These are phyloP conservation scores for Brassica juncea DNA, from an alignment of 345 rosid genomes.

Conservation along the genomic window DNA sequence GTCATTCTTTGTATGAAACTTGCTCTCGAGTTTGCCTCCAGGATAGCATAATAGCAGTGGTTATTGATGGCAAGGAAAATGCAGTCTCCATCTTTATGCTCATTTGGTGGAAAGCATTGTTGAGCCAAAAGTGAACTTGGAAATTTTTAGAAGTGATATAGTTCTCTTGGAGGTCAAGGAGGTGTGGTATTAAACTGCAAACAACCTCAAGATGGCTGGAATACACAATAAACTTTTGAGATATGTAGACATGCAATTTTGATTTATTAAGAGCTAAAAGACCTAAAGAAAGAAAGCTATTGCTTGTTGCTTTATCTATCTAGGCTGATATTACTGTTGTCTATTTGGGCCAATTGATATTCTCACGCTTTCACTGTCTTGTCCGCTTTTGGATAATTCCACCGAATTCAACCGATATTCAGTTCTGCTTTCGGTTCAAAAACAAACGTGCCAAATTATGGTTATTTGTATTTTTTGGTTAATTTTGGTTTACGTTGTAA, in stretches of 20 bases:
- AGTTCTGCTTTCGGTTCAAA: no score
- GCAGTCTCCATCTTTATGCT: neutral
- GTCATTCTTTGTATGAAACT: neutral
- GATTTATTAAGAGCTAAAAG: neutral
- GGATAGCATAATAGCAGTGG: neutral
- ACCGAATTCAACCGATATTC: no score
- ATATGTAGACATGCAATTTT: neutral
- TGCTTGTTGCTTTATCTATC: neutral
- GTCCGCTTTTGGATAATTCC: neutral
- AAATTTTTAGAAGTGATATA: neutral
- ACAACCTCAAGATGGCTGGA: neutral
- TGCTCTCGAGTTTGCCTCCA: neutral
- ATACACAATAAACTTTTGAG: neutral
- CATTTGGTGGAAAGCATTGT: neutral
- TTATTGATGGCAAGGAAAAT: constrained; percentile 4
- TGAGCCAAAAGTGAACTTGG: neutral
- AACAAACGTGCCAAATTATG: no score
- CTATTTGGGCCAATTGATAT: neutral
- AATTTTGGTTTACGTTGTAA: neutral
- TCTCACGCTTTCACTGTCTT: neutral
- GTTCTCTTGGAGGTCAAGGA: neutral
- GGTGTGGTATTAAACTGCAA: neutral
- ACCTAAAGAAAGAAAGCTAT: neutral
- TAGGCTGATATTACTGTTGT: constrained; percentile 1
- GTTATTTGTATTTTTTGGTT: neutral